phyloP scores from a whole-genome alignment of 768 basidiomycete species.

The Leucosporidium scottii region DNA sequence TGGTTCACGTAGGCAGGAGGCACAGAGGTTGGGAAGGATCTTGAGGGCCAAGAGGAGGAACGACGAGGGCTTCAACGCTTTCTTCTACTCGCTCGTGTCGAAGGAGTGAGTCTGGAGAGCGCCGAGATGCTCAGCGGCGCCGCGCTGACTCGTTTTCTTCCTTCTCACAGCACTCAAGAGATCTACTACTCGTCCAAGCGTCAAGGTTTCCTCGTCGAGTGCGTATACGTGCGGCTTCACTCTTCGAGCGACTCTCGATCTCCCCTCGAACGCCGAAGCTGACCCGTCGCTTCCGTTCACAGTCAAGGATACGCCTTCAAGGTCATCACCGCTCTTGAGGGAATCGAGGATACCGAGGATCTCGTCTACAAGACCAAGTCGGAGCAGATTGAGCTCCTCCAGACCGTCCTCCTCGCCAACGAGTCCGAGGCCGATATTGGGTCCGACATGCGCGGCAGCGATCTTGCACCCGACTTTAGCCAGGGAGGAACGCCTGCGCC shows the following conservation, averaged over 20 bases:
- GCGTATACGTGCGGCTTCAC: not conserved
- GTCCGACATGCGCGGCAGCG: conserved; percentile 62
- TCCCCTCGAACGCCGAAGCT: not conserved
- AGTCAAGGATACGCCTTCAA: conserved; percentile 86
- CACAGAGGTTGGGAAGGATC: conserved; percentile 91
- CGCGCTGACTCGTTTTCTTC: too few species aligned
- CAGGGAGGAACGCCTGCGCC: conserved; percentile 48
- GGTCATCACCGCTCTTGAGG: conserved; percentile 95
- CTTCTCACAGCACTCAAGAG: conserved; percentile 69
- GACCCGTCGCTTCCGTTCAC: not conserved
- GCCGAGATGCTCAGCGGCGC: not conserved
- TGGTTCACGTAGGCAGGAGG: conserved; percentile 94
- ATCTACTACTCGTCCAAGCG: conserved; percentile 99
- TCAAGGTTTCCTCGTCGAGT: conserved; percentile 94
- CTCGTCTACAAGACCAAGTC: conserved; percentile 85
- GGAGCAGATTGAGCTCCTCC: conserved; percentile 94
- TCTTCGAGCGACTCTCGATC: not conserved
- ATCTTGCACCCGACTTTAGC: too few species aligned
- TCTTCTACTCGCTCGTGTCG: conserved; percentile 98
- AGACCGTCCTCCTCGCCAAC: conserved; percentile 80
- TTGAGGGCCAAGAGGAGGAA: conserved; percentile 93
- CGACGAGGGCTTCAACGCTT: conserved; percentile 99
- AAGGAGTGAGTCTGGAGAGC: conserved; percentile 50
- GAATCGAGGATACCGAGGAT: conserved; percentile 73
- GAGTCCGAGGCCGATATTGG: conserved; percentile 85